phyloP scores from a whole-genome alignment of 2,329 filamentous ascomycete species.

The Paracamarosporium sp. region DNA sequence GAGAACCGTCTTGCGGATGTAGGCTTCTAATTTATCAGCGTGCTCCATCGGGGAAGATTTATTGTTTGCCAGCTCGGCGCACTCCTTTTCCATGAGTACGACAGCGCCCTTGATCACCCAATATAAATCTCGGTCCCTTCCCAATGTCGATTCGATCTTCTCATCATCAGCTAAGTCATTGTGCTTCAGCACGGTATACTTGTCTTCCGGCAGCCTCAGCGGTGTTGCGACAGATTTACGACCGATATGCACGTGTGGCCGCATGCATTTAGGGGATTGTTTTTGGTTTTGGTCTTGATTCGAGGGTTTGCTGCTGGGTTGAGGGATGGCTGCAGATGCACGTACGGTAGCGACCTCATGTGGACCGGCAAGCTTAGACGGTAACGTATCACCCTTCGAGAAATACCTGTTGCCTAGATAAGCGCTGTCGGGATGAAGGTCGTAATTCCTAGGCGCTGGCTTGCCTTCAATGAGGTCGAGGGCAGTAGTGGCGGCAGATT shows the following conservation, averaged over 20 bases:
- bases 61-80: background rate
- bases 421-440: background rate
- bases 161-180: background rate
- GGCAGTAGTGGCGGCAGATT: background rate
- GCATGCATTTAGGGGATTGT: background rate
- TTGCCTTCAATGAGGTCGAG: background rate
- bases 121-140: background rate
- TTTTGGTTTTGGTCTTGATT: background rate
- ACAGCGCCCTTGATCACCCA: background rate
- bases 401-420: background rate
- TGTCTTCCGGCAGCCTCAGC: background rate
- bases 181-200: background rate
- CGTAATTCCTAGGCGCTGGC: background rate
- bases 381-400: background rate
- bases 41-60: too few relatives aligned
- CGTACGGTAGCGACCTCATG: background rate
- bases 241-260: background rate
- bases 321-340: background rate
- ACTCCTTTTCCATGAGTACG: background rate
- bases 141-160: background rate
- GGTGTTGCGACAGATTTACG: background rate
- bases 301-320: background rate
- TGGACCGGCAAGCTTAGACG: background rate
- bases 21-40: too few relatives aligned
- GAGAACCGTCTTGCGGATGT: too few relatives aligned